A percentile compares a stretch with the other conserved stretches of the same genome.
Evolutionary conservation across 225 moss, liverwort and hornwort genomes (phyloP).

Genomic region (Climacium dendroides): DNA sequence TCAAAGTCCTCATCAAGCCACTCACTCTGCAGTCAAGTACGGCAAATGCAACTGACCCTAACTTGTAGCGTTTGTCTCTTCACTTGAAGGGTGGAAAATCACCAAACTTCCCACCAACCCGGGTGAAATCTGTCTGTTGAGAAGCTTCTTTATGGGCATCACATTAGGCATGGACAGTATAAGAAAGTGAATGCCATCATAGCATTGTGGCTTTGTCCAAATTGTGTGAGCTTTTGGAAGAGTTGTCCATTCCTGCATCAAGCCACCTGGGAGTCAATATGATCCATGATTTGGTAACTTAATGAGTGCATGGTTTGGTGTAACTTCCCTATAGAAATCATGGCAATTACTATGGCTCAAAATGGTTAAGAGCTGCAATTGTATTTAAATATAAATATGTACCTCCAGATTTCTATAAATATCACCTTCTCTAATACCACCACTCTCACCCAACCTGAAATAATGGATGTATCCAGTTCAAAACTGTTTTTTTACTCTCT

Average conservation of each 20-base stretch:
- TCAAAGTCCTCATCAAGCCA: background rate
- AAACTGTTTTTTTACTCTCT: background rate
- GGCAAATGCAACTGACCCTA: background rate
- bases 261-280: background rate
- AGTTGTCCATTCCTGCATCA: background rate
- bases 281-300: background rate
- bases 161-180: background rate
- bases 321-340: background rate
- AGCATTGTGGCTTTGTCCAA: background rate
- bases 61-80: too few species aligned
- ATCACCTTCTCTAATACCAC: background rate
- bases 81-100: background rate
- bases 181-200: background rate
- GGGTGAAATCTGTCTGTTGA: accelerated
- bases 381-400: background rate
- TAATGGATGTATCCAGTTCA: background rate
- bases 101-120: background rate
- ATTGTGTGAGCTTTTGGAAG: background rate
- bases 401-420: background rate
- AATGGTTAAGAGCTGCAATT: background rate
- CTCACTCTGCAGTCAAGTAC: background rate
- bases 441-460: background rate
- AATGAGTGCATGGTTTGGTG: background rate
- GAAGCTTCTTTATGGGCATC: background rate
- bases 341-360: background rate